These are phyloP conservation scores for Dianthus caryophyllus DNA, from an alignment of 148 eudicot species.

Conservation along the genomic window DNA sequence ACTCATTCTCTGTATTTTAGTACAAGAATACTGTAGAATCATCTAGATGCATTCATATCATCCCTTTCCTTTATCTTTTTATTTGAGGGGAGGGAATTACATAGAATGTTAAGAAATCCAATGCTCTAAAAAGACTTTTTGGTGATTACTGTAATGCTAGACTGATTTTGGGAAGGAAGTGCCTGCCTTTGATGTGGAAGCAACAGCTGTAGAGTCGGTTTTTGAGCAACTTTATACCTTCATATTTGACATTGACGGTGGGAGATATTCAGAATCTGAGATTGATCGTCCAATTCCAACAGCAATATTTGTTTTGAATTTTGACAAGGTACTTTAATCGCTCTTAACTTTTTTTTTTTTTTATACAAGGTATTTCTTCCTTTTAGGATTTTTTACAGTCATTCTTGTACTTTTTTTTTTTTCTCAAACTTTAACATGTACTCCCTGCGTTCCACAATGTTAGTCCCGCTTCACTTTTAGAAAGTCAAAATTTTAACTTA, in stretches of 20 bases:
- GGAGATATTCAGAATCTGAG: slow-evolving; percentile 45
- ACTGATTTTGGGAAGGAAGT: slow-evolving; percentile 91
- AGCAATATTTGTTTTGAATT: slow-evolving; percentile 84
- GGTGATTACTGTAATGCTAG: slow-evolving; percentile 34
- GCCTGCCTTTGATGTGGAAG: slow-evolving; percentile 91
- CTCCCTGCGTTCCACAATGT: too few species aligned
- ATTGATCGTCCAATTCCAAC: slow-evolving; percentile 74
- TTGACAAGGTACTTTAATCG: slow-evolving; percentile 68
- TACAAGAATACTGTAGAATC: not conserved
- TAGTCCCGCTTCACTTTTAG: too few species aligned
- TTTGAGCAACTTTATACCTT: slow-evolving; percentile 78
- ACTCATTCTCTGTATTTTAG: not conserved
- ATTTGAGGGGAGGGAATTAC: not conserved
- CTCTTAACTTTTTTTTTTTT: not conserved
- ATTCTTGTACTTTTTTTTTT: too few species aligned
- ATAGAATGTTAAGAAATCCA: not conserved
- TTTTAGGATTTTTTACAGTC: too few species aligned
- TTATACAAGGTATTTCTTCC: too few species aligned
- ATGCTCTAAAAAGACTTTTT: slow-evolving; percentile 10
- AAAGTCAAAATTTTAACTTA: too few species aligned
- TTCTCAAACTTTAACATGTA: too few species aligned
- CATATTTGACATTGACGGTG: slow-evolving; percentile 66
- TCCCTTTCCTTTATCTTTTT: not conserved
- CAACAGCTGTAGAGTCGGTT: slow-evolving; percentile 80
- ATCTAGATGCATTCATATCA: not conserved